Base-by-base conservation (phyloP, 1,139 yeast genomes). In the Scheffersomyces insectosa region DNA sequence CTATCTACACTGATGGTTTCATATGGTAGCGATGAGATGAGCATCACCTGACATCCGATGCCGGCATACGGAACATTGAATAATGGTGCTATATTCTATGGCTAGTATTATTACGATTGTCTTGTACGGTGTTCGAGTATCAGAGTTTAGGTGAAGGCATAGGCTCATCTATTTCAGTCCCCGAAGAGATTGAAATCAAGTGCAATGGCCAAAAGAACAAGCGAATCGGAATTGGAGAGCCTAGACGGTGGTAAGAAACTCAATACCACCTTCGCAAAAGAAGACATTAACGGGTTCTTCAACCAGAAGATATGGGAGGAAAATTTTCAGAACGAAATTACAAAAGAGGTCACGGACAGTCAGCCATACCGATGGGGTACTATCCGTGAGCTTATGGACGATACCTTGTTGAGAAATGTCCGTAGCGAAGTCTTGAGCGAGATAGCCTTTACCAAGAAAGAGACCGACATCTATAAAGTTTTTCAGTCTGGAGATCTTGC, bases 401-500 rank as follows among this genome's bases (percentile, higher is more conserved):
- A 91, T 50, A 79, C 82, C 0, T 68, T 95, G 25, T 68, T 95
- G 43, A 72, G 95, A 50, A 75, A 78, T 33, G 99, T 95, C 2
- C 77, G 98, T 40, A 78, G 79, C 45, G 99, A 95, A 62, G 91
- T 95, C 33, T 77, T 88, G 54, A 71, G 75, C 5, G 87, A 90
- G 57, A 84, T 95, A 46, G 95, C 88, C 38, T 95, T 95, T 70
- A 90, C 98, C 14, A 82, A 84, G 57, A 95, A 93, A 65, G 99
- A 95, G 64, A 95, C 99, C 0, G 99, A 95, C 59, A 95, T 95
- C 48, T 95, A 95, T 66, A 91, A 89, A 62, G 96, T 95, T 28
- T 85, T 77, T 62, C 99, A 95, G 65, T 85, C 95, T 39, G 99
- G 99, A 25, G 99, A 95, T 63, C 75, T 95, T 55, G 97, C 97